Base-by-base conservation (phyloP, 2,329 filamentous ascomycete genomes). In the Xylariaceae sp. region DNA sequence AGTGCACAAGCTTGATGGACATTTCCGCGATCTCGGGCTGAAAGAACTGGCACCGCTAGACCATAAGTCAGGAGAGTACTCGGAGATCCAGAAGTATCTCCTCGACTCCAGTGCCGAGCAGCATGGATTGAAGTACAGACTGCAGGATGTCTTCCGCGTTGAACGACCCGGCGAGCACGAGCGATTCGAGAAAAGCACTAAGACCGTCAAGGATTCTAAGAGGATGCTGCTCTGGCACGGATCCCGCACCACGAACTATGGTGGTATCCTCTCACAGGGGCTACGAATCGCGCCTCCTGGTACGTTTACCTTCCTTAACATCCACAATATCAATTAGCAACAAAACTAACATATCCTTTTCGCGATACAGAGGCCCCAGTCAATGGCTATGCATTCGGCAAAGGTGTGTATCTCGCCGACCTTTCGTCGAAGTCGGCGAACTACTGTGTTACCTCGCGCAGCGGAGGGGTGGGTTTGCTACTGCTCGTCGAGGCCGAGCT, bases 161-260 rank as follows among this genome's bases (percentile, higher is more conserved):
- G 80, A 88, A 59, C 82, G 88, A 1, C 63, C 78, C 8, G 85
- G 85, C 37, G 88, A 94, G 64, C 64, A 70, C 3, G 75, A 83
- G 1, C 82, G 86, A 1, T 91, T 90, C 59, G 64, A 79, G 6
- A 68, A 76, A 34, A 82, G 77, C 29, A 50, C 77, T 17, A 74
- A 71, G 6, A 59, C 75, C 42, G 60, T 73, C 8, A 68, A 75
- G 46, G 51, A 54, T 22, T 54, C 51, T 40, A 79, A 91, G 61
- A 80, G 85, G 12, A 80, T 86, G 12, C 77, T 94, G 1, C 75
- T 94, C 2, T 94, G 88, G 88, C 88, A 94, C 61, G 88, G 88
- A 10, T 89, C 85, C 12, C 80, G 87, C 33, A 76, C 75, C 21
- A 91, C 86, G 40, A 93, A 94, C 64, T 93, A 82, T 55, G 88